Evolutionary conservation across 257 asterid genomes (phyloP), one percentile per base, ranked within the genome.

Genomic region (Rauvolfia tetraphylla): DNA sequence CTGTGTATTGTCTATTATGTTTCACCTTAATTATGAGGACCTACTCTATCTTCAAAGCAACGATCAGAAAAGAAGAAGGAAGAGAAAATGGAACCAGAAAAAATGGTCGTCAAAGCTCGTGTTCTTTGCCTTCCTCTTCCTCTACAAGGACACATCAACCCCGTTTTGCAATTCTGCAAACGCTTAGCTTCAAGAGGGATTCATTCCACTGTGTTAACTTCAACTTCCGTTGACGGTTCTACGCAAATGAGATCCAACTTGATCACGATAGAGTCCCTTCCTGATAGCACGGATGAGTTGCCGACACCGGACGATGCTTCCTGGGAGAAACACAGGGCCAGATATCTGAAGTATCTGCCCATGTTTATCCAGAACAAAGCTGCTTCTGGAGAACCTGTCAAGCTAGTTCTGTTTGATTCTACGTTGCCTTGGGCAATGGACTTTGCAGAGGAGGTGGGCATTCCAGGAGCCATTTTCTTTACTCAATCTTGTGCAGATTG

Each of bases 371-470:
- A 57, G 25, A 74, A 23, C 27, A 22, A 17, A 11, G 17, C 67
- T 4, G 49, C 23, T 39, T 57, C 78, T 12, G 9, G 49, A 29
- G 53, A 57, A 68, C 71, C 78, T 20, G 39, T 49, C 31, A 74
- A 74, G 23, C 66, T 75, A 7, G 8, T 86, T 8, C 5, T 86
- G 0, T 86, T 84, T 46, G 88, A 82, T 56, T 80, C 88, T 0
- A 7, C 20, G 1, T 65, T 82, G 83, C 87, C 90, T 12, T 86
- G 87, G 87, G 56, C 76, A 29, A 44, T 80, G 74, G 88, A 80
- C 3, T 27, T 86, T 5, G 85, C 86, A 3, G 76, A 76, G 20
- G 56, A 51, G 20, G 42, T 80, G 27, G 85, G 85, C 0, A 25
- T 86, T 7, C 73, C 23, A 6, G 85, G 81, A 14, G 88, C 78